Percentiles rank a stretch among this genome's conserved stretches.
phyloP scores from a whole-genome alignment of 805 yeast genomes.

The Kodamaea laetipori region DNA sequence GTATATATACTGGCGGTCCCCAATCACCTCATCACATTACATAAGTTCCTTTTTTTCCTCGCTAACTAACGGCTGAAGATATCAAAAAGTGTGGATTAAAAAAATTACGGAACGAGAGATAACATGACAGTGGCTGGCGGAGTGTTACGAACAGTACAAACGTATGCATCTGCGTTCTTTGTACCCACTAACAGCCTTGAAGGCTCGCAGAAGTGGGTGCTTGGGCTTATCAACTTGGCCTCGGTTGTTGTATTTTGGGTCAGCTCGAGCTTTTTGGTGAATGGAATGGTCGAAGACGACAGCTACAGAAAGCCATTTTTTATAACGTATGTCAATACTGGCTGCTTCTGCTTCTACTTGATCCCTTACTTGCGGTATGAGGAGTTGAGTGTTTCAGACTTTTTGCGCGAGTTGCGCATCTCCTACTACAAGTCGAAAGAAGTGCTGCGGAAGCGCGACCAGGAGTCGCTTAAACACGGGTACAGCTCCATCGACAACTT shows the following conservation, averaged over 20 bases:
- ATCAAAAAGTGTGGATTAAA: slow-evolving; percentile 5
- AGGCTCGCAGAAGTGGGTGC: slow-evolving; percentile 58
- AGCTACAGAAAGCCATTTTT: slow-evolving; percentile 86
- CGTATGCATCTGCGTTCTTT: slow-evolving; percentile 22
- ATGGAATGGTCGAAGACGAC: slow-evolving; percentile 68
- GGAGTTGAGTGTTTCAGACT: slow-evolving; percentile 23
- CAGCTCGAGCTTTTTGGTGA: slow-evolving; percentile 80
- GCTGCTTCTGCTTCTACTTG: slow-evolving; percentile 77
- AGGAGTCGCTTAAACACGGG: slow-evolving; percentile 23
- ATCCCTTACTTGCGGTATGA: slow-evolving; percentile 53
- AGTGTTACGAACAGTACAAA: slow-evolving; percentile 8
- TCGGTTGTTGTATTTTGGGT: slow-evolving; percentile 91
- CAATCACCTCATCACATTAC: not conserved
- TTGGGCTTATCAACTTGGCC: slow-evolving; percentile 73
- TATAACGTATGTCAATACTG: slow-evolving; percentile 89
- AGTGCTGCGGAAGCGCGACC: slow-evolving; percentile 23
- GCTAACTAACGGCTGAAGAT: not conserved
- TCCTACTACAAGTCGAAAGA: slow-evolving; percentile 24
- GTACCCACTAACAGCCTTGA: slow-evolving; percentile 27
- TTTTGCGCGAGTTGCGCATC: slow-evolving; percentile 22
- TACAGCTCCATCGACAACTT: slow-evolving; percentile 29
- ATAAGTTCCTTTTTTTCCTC: not conserved
- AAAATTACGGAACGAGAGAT: not conserved
- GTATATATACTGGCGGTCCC: no score
- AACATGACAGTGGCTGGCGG: slow-evolving; percentile 4